A percentile compares a stretch with the other conserved stretches of the same genome.
Conservation (phyloP, 345 rosid species). For the Populus alba region DNA sequence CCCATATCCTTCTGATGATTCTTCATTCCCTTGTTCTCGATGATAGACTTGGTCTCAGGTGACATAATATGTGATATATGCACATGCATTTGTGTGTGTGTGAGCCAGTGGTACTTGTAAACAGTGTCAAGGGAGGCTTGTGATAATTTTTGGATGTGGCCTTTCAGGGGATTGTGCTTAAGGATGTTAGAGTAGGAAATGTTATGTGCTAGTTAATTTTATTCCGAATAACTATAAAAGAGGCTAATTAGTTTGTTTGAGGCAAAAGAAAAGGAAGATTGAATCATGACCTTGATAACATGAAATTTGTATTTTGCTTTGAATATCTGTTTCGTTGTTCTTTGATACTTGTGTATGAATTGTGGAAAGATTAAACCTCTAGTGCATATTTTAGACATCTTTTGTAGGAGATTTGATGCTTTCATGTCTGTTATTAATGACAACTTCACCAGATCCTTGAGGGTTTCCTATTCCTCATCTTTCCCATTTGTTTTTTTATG, state of each 20-base stretch:
- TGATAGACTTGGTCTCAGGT: not conserved
- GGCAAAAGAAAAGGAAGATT: not conserved
- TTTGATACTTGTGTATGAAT: not conserved
- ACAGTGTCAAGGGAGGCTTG: not conserved
- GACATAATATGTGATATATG: not conserved
- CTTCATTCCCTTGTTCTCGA: not conserved
- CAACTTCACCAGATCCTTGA: not conserved
- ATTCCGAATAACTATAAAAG: not conserved
- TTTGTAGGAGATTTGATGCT: not conserved
- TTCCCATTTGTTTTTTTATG: not conserved
- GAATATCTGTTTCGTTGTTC: not conserved
- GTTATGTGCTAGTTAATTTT: not conserved
- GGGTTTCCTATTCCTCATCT: not conserved
- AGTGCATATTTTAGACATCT: not conserved
- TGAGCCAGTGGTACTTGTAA: not conserved
- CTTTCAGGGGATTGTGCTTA: not conserved
- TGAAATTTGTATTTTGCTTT: not conserved
- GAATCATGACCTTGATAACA: not conserved
- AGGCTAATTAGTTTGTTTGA: not conserved
- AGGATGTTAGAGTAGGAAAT: not conserved
- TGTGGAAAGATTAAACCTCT: not conserved
- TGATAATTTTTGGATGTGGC: not conserved
- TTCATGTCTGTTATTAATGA: not conserved
- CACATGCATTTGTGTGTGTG: not conserved
- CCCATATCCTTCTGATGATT: constrained; percentile 1